Evolutionary conservation across 306 rosid genomes (phyloP).

Genomic region (Acacia confusa): DNA sequence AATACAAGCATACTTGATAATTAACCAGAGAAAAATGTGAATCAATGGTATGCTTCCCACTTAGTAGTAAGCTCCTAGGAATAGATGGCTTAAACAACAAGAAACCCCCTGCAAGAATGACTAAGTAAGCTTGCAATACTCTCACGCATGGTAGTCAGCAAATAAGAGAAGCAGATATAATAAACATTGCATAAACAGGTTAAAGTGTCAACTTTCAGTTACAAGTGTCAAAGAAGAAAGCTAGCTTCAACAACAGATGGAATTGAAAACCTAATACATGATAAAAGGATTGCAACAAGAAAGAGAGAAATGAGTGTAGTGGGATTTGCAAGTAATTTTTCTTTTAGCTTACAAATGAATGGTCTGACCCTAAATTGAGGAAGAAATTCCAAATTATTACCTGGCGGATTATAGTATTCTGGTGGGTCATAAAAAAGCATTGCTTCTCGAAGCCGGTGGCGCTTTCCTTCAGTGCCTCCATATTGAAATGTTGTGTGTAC

Average conservation of each 20-base stretch:
- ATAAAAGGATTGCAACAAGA: slow-evolving; percentile 17
- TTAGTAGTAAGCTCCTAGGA: slow-evolving; percentile 68
- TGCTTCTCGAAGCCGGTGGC: slow-evolving; percentile 91
- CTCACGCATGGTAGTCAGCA: slow-evolving; percentile 18
- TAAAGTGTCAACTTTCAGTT: slow-evolving; percentile 9
- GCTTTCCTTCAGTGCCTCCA: slow-evolving; percentile 96
- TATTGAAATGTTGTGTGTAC: slow-evolving; percentile 94
- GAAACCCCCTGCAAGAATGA: slow-evolving; percentile 79
- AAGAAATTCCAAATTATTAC: slow-evolving; percentile 39
- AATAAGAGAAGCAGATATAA: slow-evolving; percentile 19
- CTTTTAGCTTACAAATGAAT: not conserved
- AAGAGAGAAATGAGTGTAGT: slow-evolving; percentile 20
- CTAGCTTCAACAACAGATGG: slow-evolving; percentile 13
- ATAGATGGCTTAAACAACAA: slow-evolving; percentile 83
- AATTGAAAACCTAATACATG: slow-evolving; percentile 5
- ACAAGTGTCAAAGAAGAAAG: slow-evolving; percentile 21
- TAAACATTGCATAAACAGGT: slow-evolving; percentile 20
- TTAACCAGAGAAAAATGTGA: slow-evolving; percentile 87
- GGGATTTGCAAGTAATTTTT: slow-evolving; percentile 9
- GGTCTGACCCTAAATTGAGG: slow-evolving; percentile 18
- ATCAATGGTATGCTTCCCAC: slow-evolving; percentile 70
- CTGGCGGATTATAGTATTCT: slow-evolving; percentile 82
- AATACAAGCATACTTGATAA: slow-evolving; percentile 76
- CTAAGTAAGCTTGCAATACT: slow-evolving; percentile 26
- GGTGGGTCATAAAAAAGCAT: slow-evolving; percentile 89